phyloP scores from a whole-genome alignment of 2,329 filamentous ascomycete species.

The Microthyrium microscopicum region DNA sequence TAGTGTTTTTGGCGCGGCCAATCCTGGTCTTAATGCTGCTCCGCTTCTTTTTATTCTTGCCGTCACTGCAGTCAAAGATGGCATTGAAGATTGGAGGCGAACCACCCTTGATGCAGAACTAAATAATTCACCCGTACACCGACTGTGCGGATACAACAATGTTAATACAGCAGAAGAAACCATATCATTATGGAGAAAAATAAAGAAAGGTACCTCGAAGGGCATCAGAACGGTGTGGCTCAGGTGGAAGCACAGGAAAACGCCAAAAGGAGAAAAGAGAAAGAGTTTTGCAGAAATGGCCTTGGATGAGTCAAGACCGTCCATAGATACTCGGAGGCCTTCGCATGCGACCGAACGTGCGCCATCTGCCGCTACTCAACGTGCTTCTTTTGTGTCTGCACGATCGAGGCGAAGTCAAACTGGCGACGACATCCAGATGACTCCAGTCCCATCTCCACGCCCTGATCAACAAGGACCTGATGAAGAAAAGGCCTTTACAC shows the following conservation, averaged over 20 bases:
- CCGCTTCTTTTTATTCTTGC: constrained; percentile 84
- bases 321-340: constrained; percentile 45
- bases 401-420: constrained; percentile 19
- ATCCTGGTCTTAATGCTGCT: constrained; percentile 77
- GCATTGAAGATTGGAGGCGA: constrained; percentile 84
- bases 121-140: constrained; percentile 90
- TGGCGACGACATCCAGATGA: constrained; percentile 78
- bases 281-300: constrained; percentile 32
- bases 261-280: constrained; percentile 23
- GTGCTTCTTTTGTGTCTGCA: constrained; percentile 11
- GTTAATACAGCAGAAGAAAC: constrained; percentile 84
- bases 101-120: constrained; percentile 83
- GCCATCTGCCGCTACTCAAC: constrained; percentile 36
- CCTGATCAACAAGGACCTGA: constrained; percentile 28
- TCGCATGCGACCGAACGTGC: constrained; percentile 40
- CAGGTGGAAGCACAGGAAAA: constrained; percentile 25
- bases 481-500: constrained; percentile 8
- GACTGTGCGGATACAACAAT: constrained; percentile 75
- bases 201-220: constrained; percentile 75
- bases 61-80: constrained; percentile 86
- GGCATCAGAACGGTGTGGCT: constrained; percentile 39
- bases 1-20: constrained; percentile 81
- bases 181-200: constrained; percentile 65
- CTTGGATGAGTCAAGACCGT: constrained; percentile 43
- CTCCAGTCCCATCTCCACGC: constrained; percentile 71